Evolutionary conservation across 2,329 filamentous ascomycete genomes (phyloP).

Genomic region (Ploettnerulaceae sp.): DNA sequence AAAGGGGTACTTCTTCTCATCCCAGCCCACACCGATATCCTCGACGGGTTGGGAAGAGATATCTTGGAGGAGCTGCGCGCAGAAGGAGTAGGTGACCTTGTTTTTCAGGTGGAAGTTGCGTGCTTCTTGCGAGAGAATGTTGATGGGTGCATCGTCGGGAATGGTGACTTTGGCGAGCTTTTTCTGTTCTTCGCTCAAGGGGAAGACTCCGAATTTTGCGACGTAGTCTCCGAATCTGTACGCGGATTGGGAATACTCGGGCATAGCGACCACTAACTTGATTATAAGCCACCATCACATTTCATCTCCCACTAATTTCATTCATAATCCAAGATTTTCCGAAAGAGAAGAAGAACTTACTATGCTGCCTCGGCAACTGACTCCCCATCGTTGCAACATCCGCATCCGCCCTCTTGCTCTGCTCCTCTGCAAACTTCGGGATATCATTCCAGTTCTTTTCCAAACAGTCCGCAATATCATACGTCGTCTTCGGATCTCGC

Average conservation of each 20-base stretch:
- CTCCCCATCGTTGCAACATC: slow-evolving; percentile 14
- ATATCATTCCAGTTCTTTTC: slow-evolving; percentile 20
- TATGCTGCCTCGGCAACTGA: slow-evolving; percentile 13
- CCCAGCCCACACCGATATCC: slow-evolving; percentile 16
- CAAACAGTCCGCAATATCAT: slow-evolving; percentile 19
- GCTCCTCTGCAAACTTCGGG: slow-evolving; percentile 18
- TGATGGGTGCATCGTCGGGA: slow-evolving; percentile 17
- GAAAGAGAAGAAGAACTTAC: slow-evolving; percentile 2
- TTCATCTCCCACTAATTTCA: neutral
- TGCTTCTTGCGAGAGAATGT: slow-evolving; percentile 16
- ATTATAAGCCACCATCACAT: neutral
- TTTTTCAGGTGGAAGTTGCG: slow-evolving; percentile 18
- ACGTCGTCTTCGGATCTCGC: slow-evolving; percentile 18
- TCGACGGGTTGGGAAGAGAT: slow-evolving; percentile 18
- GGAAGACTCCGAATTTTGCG: slow-evolving; percentile 21
- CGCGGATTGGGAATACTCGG: slow-evolving; percentile 20
- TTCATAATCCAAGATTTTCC: neutral
- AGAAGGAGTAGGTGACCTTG: slow-evolving; percentile 20
- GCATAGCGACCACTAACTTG: slow-evolving; percentile 17
- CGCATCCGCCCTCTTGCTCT: slow-evolving; percentile 14
- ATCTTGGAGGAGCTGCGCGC: slow-evolving; percentile 18
- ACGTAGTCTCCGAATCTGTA: slow-evolving; percentile 20
- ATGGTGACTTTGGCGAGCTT: slow-evolving; percentile 10
- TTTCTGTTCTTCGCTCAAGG: slow-evolving; percentile 15
- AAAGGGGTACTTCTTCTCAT: slow-evolving; percentile 16